phyloP scores from a whole-genome alignment of 2,329 filamentous ascomycete genomes.

The Aplosporella prunicola region DNA sequence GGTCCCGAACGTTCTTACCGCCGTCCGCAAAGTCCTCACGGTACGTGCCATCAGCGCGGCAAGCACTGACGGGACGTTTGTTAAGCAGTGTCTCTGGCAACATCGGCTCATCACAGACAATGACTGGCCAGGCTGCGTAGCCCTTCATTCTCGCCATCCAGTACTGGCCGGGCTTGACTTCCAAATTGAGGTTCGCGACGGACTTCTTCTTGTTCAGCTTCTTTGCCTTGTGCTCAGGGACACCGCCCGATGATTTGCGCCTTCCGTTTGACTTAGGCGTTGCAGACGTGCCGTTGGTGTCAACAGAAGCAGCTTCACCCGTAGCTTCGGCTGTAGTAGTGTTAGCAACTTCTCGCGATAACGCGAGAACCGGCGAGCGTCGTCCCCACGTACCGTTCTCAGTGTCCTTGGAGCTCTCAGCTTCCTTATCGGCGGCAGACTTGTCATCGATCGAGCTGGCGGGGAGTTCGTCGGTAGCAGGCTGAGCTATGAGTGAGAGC shows the following conservation, averaged over 20 bases:
- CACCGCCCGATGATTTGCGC: slow-evolving; percentile 64
- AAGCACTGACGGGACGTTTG: slow-evolving; percentile 74
- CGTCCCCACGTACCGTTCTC: slow-evolving; percentile 20
- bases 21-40: slow-evolving; percentile 79
- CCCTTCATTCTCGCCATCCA: slow-evolving; percentile 92
- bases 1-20: slow-evolving; percentile 74
- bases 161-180: slow-evolving; percentile 83
- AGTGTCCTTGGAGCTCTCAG: slow-evolving; percentile 16
- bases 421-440: slow-evolving; percentile 15
- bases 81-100: slow-evolving; percentile 69
- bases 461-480: slow-evolving; percentile 5
- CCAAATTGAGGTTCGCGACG: slow-evolving; percentile 54
- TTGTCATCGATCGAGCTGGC: slow-evolving; percentile 1
- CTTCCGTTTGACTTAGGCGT: slow-evolving; percentile 36
- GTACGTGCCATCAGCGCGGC: slow-evolving; percentile 73
- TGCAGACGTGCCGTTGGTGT: slow-evolving; percentile 42
- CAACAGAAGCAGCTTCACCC: slow-evolving; percentile 31
- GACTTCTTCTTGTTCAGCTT: slow-evolving; percentile 82
- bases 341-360: not conserved
- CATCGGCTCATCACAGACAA: slow-evolving; percentile 92
- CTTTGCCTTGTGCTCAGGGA: slow-evolving; percentile 61
- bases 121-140: slow-evolving; percentile 86
- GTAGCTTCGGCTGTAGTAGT: slow-evolving; percentile 17
- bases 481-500: slow-evolving; percentile 1
- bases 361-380: not conserved